Evolutionary conservation across 1,139 yeast species (phyloP), one percentile per base, ranked within the genome.

Genomic region (Pichiaceae sp.): DNA sequence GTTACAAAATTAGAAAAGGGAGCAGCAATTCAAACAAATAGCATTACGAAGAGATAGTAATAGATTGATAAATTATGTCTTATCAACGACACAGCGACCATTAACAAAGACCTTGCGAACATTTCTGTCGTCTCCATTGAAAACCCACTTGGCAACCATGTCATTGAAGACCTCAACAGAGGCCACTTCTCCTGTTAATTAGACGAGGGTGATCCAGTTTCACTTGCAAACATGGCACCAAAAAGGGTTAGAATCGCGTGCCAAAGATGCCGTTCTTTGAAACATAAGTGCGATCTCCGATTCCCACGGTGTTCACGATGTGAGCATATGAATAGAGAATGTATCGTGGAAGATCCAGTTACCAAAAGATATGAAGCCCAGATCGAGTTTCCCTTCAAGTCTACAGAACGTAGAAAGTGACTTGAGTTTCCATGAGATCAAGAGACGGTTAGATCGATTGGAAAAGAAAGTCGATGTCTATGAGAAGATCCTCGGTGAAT

Each of bases 281-380:
- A 45, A 30, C 48, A 45, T 31, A 42, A 31, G 21, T 45, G 49
- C 33, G 48, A 45, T 33, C 41, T 43, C 33, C 31, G 36, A 27
- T 45, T 33, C 19, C 49, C 49, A 4, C 41, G 38, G 25, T 45
- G 49, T 26, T 39, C 49, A 11, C 38, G 48, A 9, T 45, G 49
- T 33, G 42, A 26, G 23, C 33, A 37, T 15, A 45, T 45, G 4
- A 33, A 33, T 16, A 37, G 38, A 4, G 38, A 40, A 8, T 44
- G 47, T 24, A 14, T 43, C 26, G 32, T 44, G 9, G 39, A 43
- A 27, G 46, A 44, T 31, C 45, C 45, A n/a, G 32, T 40, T 3
- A 39, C 46, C 9, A 42, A 38, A 21, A 21, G 25, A 8, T 21
- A 12, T 8, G 31, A 36, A 33, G 14, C 9, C 36, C n/a, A 43